Evolutionary conservation across 352 stramenopile genomes (phyloP).

Genomic region (Globisporangium paddicum): DNA sequence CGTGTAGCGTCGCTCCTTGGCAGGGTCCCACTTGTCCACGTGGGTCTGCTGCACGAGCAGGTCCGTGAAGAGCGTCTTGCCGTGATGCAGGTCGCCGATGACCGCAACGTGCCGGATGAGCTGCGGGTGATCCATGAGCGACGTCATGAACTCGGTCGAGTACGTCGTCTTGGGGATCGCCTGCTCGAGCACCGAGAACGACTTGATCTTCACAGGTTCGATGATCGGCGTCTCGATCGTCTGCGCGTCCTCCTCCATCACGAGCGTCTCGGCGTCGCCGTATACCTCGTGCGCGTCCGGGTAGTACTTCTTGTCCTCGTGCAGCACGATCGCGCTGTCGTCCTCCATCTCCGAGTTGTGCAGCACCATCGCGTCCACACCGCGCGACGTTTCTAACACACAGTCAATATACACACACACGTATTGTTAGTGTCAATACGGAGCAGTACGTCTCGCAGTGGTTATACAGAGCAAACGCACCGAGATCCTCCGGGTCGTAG

Average conservation of each 20-base stretch:
- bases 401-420: background rate
- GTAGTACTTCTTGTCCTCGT: constrained; percentile 99
- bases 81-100: constrained; percentile 96
- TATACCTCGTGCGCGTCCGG: constrained; percentile 96
- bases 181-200: constrained; percentile 89
- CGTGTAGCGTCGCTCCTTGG: constrained; percentile 88
- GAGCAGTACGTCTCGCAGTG: too few relatives aligned
- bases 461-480: constrained; percentile 9
- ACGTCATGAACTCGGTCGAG: constrained; percentile 85
- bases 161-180: constrained; percentile 83
- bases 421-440: background rate
- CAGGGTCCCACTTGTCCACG: constrained; percentile 71
- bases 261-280: constrained; percentile 94
- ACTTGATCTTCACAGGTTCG: constrained; percentile 93
- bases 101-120: constrained; percentile 94
- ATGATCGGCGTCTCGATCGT: constrained; percentile 98
- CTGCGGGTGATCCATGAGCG: constrained; percentile 86
- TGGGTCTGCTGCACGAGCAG: constrained; percentile 90
- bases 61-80: constrained; percentile 93
- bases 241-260: constrained; percentile 99
- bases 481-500: constrained; percentile 15
- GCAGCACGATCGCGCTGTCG: constrained; percentile 94
- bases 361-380: constrained; percentile 47
- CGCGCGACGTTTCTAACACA: constrained; percentile 17
- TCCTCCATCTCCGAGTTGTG: constrained; percentile 53